phyloP scores from a whole-genome alignment of 306 rosid species.

The Cajanus cajan region DNA sequence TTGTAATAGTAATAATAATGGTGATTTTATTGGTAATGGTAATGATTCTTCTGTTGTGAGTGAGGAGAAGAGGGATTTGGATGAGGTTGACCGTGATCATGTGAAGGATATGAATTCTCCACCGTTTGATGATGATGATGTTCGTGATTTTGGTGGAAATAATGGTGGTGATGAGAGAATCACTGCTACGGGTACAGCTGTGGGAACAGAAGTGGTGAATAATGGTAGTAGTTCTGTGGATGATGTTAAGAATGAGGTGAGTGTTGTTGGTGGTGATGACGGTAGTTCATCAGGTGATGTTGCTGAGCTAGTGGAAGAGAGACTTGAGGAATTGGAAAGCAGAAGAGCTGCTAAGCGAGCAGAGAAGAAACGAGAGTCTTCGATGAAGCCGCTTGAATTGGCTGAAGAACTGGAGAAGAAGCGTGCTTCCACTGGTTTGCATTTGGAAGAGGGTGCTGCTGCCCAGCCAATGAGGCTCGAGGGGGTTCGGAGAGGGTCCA shows the following conservation, averaged over 20 bases:
- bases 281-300: conserved; percentile 46
- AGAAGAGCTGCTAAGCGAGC: conserved; percentile 42
- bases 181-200: conserved; percentile 27
- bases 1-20: not conserved
- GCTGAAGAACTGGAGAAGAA: conserved; percentile 93
- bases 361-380: conserved; percentile 43
- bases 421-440: conserved; percentile 86
- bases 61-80: conserved; percentile 40
- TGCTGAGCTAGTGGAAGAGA: conserved; percentile 63
- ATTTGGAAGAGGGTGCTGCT: conserved; percentile 97
- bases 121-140: conserved; percentile 16
- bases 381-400: conserved; percentile 65
- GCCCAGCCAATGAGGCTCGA: conserved; percentile 99
- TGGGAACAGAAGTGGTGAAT: conserved; percentile 34
- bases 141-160: conserved; percentile 27
- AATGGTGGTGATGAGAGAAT: conserved; percentile 29
- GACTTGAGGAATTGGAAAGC: conserved; percentile 62
- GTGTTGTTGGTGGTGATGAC: conserved; percentile 35
- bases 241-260: conserved; percentile 39
- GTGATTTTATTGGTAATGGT: too few species aligned
- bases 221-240: conserved; percentile 8
- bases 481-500: conserved; percentile 84
- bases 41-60: conserved; percentile 17
- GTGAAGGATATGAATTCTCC: conserved; percentile 26
- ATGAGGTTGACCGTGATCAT: conserved; percentile 30